phyloP scores from a whole-genome alignment of 179 eudicot genomes.

The Camellia oleifera region DNA sequence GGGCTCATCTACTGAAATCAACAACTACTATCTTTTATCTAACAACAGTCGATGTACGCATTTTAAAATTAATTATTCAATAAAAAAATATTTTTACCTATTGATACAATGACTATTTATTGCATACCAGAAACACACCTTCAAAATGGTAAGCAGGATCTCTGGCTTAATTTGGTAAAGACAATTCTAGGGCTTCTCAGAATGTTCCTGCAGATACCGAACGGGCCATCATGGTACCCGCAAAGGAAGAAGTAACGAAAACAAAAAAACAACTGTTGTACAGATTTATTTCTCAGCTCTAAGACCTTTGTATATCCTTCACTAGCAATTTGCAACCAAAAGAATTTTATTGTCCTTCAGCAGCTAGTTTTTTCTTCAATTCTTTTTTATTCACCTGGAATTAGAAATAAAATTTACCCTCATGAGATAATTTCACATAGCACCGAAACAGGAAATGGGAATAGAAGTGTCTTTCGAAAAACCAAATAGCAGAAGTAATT shows the following conservation, averaged over 20 bases:
- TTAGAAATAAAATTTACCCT: neutral
- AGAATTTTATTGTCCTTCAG: constrained; percentile 30
- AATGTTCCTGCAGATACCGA: neutral
- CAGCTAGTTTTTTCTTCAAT: constrained; percentile 63
- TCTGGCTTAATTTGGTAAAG: neutral
- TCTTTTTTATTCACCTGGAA: constrained; percentile 96
- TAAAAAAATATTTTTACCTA: neutral
- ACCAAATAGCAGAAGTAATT: neutral
- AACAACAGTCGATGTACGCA: too few relatives aligned
- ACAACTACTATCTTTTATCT: too few relatives aligned
- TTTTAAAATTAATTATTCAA: too few relatives aligned
- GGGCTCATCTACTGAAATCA: too few relatives aligned
- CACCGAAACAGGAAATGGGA: neutral
- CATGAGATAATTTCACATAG: neutral
- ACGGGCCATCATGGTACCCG: neutral
- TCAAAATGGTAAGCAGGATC: neutral
- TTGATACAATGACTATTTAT: too few relatives aligned
- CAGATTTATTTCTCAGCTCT: neutral
- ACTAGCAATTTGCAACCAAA: neutral
- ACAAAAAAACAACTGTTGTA: neutral
- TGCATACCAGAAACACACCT: neutral
- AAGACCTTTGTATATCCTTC: neutral
- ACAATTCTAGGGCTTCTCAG: constrained; percentile 3
- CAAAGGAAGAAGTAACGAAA: neutral
- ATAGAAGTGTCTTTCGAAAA: neutral